Percentiles rank a stretch among this genome's conserved stretches.
Evolutionary conservation across 306 rosid species (phyloP).

Genomic region (Fagus crenata): DNA sequence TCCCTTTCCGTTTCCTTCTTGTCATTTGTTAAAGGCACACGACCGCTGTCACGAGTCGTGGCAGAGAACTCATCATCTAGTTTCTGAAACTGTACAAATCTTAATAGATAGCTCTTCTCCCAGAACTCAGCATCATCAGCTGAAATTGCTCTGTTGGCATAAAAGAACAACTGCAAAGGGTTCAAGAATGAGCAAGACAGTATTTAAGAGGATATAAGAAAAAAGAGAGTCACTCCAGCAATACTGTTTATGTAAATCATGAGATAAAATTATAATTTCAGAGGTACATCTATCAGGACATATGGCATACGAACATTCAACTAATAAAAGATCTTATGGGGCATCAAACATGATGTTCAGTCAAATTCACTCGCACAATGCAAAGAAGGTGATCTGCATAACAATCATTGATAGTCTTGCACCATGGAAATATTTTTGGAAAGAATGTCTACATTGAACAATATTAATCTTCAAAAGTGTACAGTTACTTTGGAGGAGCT

Average conservation of each 20-base stretch:
- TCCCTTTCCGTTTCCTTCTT: constrained; percentile 57
- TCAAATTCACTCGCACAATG: neutral
- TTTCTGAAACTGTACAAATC: constrained; percentile 45
- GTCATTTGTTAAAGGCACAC: constrained; percentile 36
- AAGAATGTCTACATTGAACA: constrained; percentile 18
- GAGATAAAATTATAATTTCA: neutral
- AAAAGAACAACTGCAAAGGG: constrained; percentile 77
- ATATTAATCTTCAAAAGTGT: neutral
- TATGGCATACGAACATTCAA: neutral
- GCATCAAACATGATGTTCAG: neutral
- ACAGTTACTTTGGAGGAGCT: neutral
- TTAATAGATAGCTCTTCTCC: constrained; percentile 89
- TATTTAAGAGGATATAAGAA: constrained; percentile 19
- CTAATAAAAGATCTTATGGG: neutral
- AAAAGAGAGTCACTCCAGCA: constrained; percentile 14
- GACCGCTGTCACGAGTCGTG: constrained; percentile 28
- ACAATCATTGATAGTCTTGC: neutral
- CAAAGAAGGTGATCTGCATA: neutral
- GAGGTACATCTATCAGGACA: neutral
- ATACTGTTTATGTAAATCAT: constrained; percentile 2
- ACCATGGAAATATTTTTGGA: constrained; percentile 5
- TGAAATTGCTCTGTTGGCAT: constrained; percentile 62
- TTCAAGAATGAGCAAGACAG: constrained; percentile 26
- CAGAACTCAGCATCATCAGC: constrained; percentile 86
- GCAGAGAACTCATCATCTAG: constrained; percentile 41